Conservation (phyloP, 2,329 filamentous ascomycete species). For the Amauroascus verrucosus region DNA sequence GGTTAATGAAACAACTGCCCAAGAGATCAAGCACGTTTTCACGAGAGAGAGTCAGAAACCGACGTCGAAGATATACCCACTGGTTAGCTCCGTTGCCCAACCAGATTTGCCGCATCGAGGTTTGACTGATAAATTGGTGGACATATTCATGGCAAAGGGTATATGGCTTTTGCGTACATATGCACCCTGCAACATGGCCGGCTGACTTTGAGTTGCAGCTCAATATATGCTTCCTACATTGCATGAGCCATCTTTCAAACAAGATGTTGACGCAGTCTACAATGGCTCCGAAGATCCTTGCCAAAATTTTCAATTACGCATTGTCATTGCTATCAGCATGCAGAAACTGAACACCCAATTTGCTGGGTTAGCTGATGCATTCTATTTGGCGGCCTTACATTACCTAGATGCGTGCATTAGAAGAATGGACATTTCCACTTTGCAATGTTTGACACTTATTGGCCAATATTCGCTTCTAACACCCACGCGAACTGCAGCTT, state of each 20-base stretch:
- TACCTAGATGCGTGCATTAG: conserved; percentile 72
- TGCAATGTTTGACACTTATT: conserved; percentile 81
- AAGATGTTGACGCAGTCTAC: conserved; percentile 73
- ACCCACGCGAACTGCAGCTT: conserved; percentile 81
- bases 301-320: conserved; percentile 76
- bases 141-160: conserved; percentile 81
- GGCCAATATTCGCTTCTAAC: conserved; percentile 87
- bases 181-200: not conserved
- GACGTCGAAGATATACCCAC: conserved; percentile 73
- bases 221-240: conserved; percentile 80
- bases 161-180: conserved; percentile 20
- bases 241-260: conserved; percentile 68
- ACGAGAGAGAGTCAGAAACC: conserved; percentile 54
- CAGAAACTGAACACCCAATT: conserved; percentile 85
- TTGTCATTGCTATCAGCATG: conserved; percentile 89
- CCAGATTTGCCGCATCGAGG: conserved; percentile 61
- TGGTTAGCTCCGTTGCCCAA: conserved; percentile 76
- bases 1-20: conserved; percentile 62
- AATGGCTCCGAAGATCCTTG: conserved; percentile 64
- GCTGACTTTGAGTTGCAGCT: conserved; percentile 43
- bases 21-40: conserved; percentile 59
- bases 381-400: conserved; percentile 81
- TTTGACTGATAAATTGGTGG: conserved; percentile 66
- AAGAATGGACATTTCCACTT: conserved; percentile 78
- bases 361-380: conserved; percentile 88